Evolutionary conservation across 108 stramenopile genomes (phyloP).

Genomic region (Heterococcus sp.): DNA sequence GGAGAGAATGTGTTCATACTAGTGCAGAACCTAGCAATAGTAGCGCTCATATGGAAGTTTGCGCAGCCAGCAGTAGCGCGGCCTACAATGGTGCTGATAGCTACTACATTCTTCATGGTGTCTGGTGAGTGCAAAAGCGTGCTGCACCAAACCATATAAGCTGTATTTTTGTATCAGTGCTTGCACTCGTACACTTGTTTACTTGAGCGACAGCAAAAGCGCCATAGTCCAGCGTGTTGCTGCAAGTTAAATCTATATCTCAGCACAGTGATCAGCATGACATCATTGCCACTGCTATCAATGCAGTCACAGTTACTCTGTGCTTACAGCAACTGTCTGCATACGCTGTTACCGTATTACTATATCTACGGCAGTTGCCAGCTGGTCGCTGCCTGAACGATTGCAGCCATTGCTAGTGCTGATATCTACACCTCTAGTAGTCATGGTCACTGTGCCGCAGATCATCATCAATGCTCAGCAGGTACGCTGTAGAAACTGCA

Average conservation of each 20-base stretch:
- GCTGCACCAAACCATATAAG: too few relatives aligned
- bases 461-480: too few relatives aligned
- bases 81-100: background rate
- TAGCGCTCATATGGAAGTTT: background rate
- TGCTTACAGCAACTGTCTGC: too few relatives aligned
- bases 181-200: too few relatives aligned
- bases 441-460: background rate
- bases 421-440: background rate
- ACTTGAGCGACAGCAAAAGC: too few relatives aligned
- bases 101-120: background rate
- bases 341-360: background rate
- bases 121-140: background rate
- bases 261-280: background rate
- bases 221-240: too few relatives aligned
- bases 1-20: background rate
- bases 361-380: background rate
- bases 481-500: too few relatives aligned
- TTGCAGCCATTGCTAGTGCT: background rate
- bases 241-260: background rate
- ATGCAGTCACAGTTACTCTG: too few relatives aligned
- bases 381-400: background rate
- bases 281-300: too few relatives aligned
- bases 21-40: background rate
- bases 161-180: too few relatives aligned
- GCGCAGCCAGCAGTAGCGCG: too few relatives aligned